These are phyloP conservation scores for Psophocarpus tetragonolobus DNA, from an alignment of 306 rosid species.

Conservation along the genomic window DNA sequence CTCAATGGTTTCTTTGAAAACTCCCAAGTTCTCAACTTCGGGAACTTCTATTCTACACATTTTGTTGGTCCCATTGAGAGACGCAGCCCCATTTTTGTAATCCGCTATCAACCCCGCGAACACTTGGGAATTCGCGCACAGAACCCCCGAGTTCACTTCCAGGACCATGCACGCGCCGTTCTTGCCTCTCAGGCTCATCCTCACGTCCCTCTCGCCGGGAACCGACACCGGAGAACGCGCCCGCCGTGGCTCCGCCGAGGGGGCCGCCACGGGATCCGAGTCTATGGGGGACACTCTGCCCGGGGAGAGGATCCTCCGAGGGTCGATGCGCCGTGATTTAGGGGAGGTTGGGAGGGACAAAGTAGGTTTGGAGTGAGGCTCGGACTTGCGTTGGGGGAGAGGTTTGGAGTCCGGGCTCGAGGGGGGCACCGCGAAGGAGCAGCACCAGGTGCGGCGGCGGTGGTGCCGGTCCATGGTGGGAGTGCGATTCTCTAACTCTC, in stretches of 20 bases:
- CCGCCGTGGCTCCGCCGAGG: slow-evolving; percentile 25
- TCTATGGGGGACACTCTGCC: slow-evolving; percentile 92
- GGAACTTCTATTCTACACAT: slow-evolving; percentile 87
- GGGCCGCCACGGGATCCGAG: slow-evolving; percentile 38
- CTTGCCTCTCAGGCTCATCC: slow-evolving; percentile 84
- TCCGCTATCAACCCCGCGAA: slow-evolving; percentile 66
- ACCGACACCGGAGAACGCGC: slow-evolving; percentile 50
- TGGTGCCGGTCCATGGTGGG: slow-evolving; percentile 58
- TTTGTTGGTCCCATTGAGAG: slow-evolving; percentile 41
- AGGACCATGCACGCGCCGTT: slow-evolving; percentile 72
- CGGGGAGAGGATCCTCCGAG: slow-evolving; percentile 89
- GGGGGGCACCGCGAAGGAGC: slow-evolving; percentile 79
- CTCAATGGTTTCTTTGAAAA: slow-evolving; percentile 73
- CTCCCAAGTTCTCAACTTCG: slow-evolving; percentile 74
- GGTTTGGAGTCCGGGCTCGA: slow-evolving; percentile 78
- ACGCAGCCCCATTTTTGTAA: slow-evolving; percentile 40
- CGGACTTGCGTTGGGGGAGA: slow-evolving; percentile 40
- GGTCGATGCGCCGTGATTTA: slow-evolving; percentile 73
- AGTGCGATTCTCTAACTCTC: too few relatives aligned
- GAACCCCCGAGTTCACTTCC: slow-evolving; percentile 72
- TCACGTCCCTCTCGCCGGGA: slow-evolving; percentile 58
- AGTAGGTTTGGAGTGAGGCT: slow-evolving; percentile 39
- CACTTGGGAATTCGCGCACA: slow-evolving; percentile 74
- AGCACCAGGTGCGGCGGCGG: slow-evolving; percentile 79
- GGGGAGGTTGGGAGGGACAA: slow-evolving; percentile 73